Evolutionary conservation across 2,329 filamentous ascomycete genomes (phyloP), one percentile per base, ranked within the genome.

Genomic region (Passalora sequoiae): DNA sequence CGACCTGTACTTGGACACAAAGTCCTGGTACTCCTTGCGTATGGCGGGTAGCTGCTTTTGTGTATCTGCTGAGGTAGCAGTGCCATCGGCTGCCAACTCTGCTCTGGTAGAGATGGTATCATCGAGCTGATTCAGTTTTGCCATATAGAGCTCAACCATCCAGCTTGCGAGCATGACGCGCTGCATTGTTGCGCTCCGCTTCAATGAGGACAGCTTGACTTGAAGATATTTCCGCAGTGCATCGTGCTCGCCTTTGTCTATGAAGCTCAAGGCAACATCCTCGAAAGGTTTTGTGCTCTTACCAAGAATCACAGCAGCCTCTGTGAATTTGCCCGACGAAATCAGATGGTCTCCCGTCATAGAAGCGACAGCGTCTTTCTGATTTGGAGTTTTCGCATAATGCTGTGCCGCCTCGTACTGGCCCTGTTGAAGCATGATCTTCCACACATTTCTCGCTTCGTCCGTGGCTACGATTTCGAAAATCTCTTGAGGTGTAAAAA

Each of bases 241-340:
- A 69, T 97, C 91, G 44, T 88, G 84, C 64, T 97, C 88, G 28
- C 83, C 82, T 51, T 86, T 84, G 66, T 97, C 89, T 53, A 98
- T 89, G 59, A 98, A 86, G 1, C 81, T 82, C 25, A 98, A 73
- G 16, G 89, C 89, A 33, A 98, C 91, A 61, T 98, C 89, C 62
- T 98, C 92, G 55, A 98, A 98, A 0, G 88, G 83, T 69, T 97
- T 97, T 62, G 86, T 96, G 67, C 92, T 97, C 64, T 88, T 88
- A 9, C 92, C 92, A 63, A 95, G 96, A 2, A 97, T 80, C 7
- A 80, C 78, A 1, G 94, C 92, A 29, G 92, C 92, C 63, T 98
- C 89, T 40, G 80, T 69, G 64, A 83, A 97, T 40, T 86, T 81
- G 3, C 86, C 86, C 66, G 87, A 91, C 45, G 77, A 79, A 28